A percentile compares a stretch with the other conserved stretches of the same genome.
Conservation (phyloP, 192 early-diverging fungal genomes). For the Backusella tuberculispora region DNA sequence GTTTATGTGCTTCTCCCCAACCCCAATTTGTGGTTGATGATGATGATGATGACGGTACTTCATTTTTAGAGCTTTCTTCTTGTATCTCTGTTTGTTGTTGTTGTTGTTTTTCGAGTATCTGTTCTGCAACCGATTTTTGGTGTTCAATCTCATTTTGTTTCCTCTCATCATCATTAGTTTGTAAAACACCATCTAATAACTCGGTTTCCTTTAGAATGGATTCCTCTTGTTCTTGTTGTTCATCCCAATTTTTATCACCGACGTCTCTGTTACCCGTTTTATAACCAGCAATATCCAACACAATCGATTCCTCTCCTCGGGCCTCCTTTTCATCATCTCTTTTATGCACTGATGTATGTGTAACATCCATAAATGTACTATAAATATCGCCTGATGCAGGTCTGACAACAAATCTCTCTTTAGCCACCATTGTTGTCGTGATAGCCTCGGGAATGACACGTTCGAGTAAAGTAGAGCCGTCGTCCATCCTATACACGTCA, state of each 20-base stretch:
- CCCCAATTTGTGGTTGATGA: background rate
- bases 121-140: background rate
- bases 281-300: conserved; percentile 58
- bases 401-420: conserved; percentile 40
- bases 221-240: background rate
- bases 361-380: conserved; percentile 35
- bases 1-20: background rate
- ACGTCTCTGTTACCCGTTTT: conserved; percentile 19
- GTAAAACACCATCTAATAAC: background rate
- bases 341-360: conserved; percentile 11
- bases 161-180: background rate
- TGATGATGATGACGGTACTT: background rate
- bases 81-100: background rate
- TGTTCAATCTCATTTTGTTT: background rate
- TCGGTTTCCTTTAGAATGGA: background rate
- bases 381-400: conserved; percentile 32
- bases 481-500: conserved; percentile 25
- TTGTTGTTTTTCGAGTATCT: background rate
- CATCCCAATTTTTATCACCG: background rate
- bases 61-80: background rate
- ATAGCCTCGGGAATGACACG: conserved; percentile 28
- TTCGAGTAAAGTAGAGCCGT: conserved; percentile 39
- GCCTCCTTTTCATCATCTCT: conserved; percentile 1
- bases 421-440: conserved; percentile 37
- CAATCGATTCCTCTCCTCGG: conserved; percentile 43